Percentiles rank a stretch among this genome's conserved stretches.
These are phyloP conservation scores for Hamigera avellanea DNA, from an alignment of 495 filamentous ascomycete species.

Conservation along the genomic window DNA sequence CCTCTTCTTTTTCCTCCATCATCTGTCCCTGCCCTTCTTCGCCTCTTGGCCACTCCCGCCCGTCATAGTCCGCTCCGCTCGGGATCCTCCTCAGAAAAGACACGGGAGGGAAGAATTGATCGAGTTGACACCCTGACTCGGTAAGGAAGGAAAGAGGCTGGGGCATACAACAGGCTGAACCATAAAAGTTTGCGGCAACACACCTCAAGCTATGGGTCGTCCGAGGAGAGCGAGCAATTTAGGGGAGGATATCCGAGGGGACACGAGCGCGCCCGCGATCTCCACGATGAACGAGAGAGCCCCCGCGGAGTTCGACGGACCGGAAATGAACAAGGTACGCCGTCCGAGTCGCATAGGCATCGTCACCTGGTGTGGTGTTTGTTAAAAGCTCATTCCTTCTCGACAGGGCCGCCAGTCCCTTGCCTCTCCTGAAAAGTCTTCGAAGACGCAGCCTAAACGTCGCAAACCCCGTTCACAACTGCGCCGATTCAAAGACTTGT, in stretches of 20 bases:
- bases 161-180: not conserved
- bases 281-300: slow-evolving; percentile 40
- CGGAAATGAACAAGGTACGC: slow-evolving; percentile 30
- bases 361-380: no score
- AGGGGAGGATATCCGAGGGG: slow-evolving; percentile 39
- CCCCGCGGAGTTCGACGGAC: slow-evolving; percentile 29
- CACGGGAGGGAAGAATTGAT: no score
- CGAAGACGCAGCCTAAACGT: slow-evolving; percentile 33
- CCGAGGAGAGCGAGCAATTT: slow-evolving; percentile 35
- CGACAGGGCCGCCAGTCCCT: slow-evolving; percentile 12
- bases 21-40: no score
- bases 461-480: slow-evolving; percentile 47
- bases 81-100: no score
- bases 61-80: no score
- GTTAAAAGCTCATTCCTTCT: slow-evolving; percentile 5
- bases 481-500: slow-evolving; percentile 52
- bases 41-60: no score
- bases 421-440: slow-evolving; percentile 17
- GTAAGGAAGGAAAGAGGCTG: no score
- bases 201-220: slow-evolving; percentile 25
- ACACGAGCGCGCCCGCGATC: slow-evolving; percentile 40
- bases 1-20: no score
- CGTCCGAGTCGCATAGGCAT: not conserved
- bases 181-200: not conserved
- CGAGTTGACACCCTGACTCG: no score